Percentiles rank a stretch among this genome's conserved stretches.
Conservation (phyloP, 2,329 filamentous ascomycete genomes). For the Arthroderma uncinatum region DNA sequence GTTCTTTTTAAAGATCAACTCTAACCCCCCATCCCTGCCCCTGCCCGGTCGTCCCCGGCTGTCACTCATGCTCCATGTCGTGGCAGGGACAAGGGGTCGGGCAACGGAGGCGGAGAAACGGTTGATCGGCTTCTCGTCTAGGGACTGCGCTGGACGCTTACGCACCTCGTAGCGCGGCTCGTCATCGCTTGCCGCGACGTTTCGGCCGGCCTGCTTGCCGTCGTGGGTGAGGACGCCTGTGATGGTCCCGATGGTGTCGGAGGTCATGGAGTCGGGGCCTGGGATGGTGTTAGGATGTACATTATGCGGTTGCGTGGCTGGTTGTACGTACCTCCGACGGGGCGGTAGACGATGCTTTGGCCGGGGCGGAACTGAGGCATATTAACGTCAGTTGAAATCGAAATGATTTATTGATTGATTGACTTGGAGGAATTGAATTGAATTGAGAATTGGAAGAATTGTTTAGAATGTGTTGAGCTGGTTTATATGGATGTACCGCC, state of each 20-base stretch:
- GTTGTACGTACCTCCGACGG: not conserved
- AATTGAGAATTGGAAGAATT: not conserved
- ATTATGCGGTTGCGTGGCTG: too few species aligned
- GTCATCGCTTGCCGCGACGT: not conserved
- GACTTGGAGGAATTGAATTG: too few species aligned
- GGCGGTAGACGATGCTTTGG: slow-evolving; percentile 1
- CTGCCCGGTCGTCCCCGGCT: not conserved
- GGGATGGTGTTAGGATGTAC: not conserved
- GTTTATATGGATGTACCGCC: not conserved
- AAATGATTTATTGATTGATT: not conserved
- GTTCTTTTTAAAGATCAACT: not conserved
- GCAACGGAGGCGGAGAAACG: not conserved
- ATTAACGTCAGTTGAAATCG: too few species aligned
- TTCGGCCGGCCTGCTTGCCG: not conserved
- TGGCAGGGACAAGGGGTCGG: not conserved
- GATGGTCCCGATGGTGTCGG: not conserved
- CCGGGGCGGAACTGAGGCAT: not conserved
- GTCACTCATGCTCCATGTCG: not conserved
- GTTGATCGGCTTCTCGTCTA: not conserved
- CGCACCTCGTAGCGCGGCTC: not conserved
- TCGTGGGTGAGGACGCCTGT: not conserved
- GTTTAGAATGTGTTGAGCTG: not conserved
- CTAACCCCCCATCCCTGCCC: not conserved
- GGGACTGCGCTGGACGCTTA: not conserved
- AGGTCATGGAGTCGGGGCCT: not conserved